A percentile compares a stretch with the other conserved stretches of the same genome.
phyloP scores from a whole-genome alignment of 257 asterid genomes.

The Forsythia viridissima region DNA sequence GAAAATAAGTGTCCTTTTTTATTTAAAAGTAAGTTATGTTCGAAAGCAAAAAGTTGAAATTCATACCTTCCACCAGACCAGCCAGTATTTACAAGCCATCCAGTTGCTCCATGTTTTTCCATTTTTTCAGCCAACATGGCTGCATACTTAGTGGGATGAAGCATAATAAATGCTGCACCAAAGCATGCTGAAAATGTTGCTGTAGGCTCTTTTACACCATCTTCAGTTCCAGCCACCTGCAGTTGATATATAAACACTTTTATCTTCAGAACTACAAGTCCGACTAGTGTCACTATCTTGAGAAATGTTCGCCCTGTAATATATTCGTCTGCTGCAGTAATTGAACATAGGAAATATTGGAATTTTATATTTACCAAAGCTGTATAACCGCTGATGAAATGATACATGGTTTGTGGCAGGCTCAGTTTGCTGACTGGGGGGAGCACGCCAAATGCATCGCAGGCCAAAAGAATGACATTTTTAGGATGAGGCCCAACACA shows the following conservation, averaged over 20 bases:
- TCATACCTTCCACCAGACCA: conserved; percentile 95
- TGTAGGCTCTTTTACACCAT: conserved; percentile 90
- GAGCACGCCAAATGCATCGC: conserved; percentile 96
- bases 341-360: too few relatives aligned
- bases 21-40: too few relatives aligned
- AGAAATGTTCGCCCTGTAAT: too few relatives aligned
- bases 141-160: conserved; percentile 87
- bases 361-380: conserved; percentile 56
- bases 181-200: conserved; percentile 96
- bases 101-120: conserved; percentile 84
- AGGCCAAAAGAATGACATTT: conserved; percentile 84
- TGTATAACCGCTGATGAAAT: conserved; percentile 94
- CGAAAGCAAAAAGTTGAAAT: neutral
- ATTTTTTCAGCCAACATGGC: conserved; percentile 90
- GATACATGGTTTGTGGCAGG: conserved; percentile 91
- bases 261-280: too few relatives aligned
- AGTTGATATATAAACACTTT: too few relatives aligned
- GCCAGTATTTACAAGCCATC: conserved; percentile 95
- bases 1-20: too few relatives aligned
- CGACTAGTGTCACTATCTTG: too few relatives aligned
- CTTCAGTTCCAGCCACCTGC: conserved; percentile 98
- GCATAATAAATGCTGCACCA: conserved; percentile 96
- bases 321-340: too few relatives aligned
- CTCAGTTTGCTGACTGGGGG: conserved; percentile 92
- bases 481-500: conserved; percentile 96